Evolutionary conservation across 306 rosid genomes (phyloP).

Genomic region (Inga oerstediana): DNA sequence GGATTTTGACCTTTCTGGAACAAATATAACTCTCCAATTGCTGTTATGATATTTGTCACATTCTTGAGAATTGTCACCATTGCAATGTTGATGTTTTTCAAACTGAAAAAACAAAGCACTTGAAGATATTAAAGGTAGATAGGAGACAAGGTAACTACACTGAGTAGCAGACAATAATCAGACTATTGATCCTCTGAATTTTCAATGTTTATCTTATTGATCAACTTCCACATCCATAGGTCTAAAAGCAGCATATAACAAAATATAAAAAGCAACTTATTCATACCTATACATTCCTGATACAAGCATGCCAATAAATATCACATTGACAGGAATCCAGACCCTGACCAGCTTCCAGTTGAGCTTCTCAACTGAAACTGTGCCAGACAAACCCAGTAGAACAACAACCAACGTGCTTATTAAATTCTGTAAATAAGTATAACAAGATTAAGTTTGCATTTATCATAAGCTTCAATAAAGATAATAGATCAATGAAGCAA

Average conservation of each 20-base stretch:
- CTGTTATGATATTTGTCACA: constrained; percentile 82
- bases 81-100: constrained; percentile 85
- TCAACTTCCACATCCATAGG: constrained; percentile 6
- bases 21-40: constrained; percentile 79
- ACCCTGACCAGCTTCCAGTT: constrained; percentile 78
- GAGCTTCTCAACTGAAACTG: constrained; percentile 65
- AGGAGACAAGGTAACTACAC: not conserved
- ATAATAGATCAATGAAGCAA: constrained; percentile 4
- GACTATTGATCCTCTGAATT: constrained; percentile 19
- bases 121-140: constrained; percentile 20
- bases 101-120: constrained; percentile 54
- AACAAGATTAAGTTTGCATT: constrained; percentile 12
- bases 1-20: constrained; percentile 74
- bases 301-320: constrained; percentile 88
- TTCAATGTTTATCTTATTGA: constrained; percentile 12
- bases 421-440: constrained; percentile 65
- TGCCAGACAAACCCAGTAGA: constrained; percentile 60
- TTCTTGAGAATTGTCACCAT: constrained; percentile 98
- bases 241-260: not conserved
- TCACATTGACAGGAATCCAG: constrained; percentile 90
- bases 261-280: not conserved
- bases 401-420: constrained; percentile 69
- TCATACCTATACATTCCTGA: constrained; percentile 91
- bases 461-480: constrained; percentile 20
- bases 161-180: not conserved